These are phyloP conservation scores for Geotrichum klebahnii DNA, from an alignment of 1,139 yeast species.

Conservation along the genomic window DNA sequence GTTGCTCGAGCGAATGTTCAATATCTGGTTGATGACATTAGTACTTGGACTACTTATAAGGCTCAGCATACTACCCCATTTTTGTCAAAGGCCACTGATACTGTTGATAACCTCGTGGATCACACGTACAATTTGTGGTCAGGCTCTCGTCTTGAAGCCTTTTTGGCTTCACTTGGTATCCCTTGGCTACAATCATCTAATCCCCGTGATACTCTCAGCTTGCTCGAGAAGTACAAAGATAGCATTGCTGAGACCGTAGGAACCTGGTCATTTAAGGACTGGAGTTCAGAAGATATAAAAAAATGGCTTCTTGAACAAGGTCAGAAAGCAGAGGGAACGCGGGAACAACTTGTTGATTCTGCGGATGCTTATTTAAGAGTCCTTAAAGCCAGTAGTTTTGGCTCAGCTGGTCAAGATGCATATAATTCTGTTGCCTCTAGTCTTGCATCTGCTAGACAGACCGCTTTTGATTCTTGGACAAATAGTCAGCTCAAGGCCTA, in stretches of 20 bases:
- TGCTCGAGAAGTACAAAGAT: conserved; percentile 1
- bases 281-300: conserved; percentile 31
- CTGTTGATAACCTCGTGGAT: conserved; percentile 7
- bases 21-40: conserved; percentile 11
- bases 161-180: conserved; percentile 4
- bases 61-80: conserved; percentile 10
- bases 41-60: conserved; percentile 8
- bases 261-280: conserved; percentile 48
- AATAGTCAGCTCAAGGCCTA: too few species aligned
- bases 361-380: conserved; percentile 8
- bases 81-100: conserved; percentile 15
- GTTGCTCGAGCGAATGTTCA: conserved; percentile 12
- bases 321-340: conserved; percentile 16
- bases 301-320: conserved; percentile 17
- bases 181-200: not conserved
- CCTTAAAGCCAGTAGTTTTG: too few species aligned
- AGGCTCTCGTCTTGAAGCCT: conserved; percentile 13
- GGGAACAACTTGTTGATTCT: conserved; percentile 11
- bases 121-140: conserved; percentile 16
- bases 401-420: too few species aligned
- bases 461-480: too few species aligned
- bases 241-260: not conserved
- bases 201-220: not conserved
- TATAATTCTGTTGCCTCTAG: too few species aligned
- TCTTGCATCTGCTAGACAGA: too few species aligned